Base-by-base conservation (phyloP, 768 basidiomycete genomes). In the Holtermannia corniformis region DNA sequence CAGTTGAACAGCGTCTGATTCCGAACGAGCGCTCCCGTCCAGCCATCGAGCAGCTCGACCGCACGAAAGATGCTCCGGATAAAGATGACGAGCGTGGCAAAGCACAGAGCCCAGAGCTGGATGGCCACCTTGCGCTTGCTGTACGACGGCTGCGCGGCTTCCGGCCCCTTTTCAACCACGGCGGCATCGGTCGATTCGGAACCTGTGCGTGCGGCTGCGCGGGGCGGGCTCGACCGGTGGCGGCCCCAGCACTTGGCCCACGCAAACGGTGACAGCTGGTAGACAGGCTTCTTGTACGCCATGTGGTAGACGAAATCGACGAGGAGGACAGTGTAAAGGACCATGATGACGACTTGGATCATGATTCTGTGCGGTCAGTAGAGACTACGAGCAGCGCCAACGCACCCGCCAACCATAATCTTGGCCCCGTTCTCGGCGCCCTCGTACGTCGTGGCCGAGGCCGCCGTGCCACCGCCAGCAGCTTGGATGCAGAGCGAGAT, bases 331-430 rank as follows among this genome's bases (percentile, higher is more conserved):
- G 57, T 54, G 54, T 69, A 72, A 42, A 59, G 42, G 21, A 65
- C 48, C 64, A 72, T 72, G 13, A 59, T 62, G 2, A 46, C 62
- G 16, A 71, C 51, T 56, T 71, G 70, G 51, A 68, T 56, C 1
- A 64, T 47, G 51, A 71, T 67, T 49, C 69, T 67, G 3, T n/a
- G 63, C 64, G 19, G 69, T 56, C 70, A 71, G 62, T 67, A 42
- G 19, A 24, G n/a, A 37, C 32, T 7, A 37, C 32, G 16, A 37
- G 32, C 32, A 7, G 32, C 16, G 10, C 32, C 32, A 37, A 7
- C 32, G 16, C 32, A n/a, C 32, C 32, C 32, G 7, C 32, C 32
- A 7, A 37, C 32, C 32, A 37, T 37, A 37, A 37, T 60, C 26
- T 52, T 44, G 13, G 51, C 56, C 4, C 62, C 59, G 19, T 59